A percentile compares a stretch with the other conserved stretches of the same genome.
Evolutionary conservation across 768 basidiomycete genomes (phyloP).

Genomic region (Leccinum rimulosum): DNA sequence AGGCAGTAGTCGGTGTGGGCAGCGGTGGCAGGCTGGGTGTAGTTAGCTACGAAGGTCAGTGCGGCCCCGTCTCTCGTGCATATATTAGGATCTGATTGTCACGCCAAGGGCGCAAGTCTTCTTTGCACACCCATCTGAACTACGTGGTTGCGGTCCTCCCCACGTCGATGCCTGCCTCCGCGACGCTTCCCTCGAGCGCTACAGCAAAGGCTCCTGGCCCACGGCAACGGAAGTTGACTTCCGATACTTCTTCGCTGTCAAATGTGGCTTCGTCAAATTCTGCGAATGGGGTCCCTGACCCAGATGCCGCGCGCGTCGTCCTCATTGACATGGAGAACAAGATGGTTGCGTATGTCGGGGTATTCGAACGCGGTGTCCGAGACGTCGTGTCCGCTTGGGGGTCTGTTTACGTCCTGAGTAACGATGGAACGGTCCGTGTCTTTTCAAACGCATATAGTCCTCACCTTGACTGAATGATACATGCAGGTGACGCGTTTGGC

Average conservation of each 20-base stretch:
- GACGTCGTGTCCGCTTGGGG: constrained; percentile 83
- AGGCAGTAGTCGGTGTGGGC: constrained; percentile 86
- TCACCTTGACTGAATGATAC: background rate
- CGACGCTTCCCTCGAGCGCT: constrained; percentile 43
- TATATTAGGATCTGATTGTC: background rate
- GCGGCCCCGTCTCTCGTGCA: background rate
- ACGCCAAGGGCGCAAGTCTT: constrained; percentile 50
- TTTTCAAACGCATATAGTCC: background rate
- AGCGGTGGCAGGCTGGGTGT: constrained; percentile 80
- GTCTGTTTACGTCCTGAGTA: constrained; percentile 72
- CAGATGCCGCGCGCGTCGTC: constrained; percentile 75
- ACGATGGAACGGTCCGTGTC: constrained; percentile 66
- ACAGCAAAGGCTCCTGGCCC: constrained; percentile 50
- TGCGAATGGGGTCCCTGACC: constrained; percentile 38
- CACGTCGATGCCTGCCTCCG: constrained; percentile 63
- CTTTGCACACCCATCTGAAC: constrained; percentile 72
- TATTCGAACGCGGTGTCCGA: constrained; percentile 80
- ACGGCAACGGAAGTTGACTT: constrained; percentile 25
- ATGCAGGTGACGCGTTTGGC: constrained; percentile 60
- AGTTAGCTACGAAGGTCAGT: constrained; percentile 87
- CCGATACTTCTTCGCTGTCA: constrained; percentile 5
- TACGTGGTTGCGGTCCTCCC: constrained; percentile 92
- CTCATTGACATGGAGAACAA: constrained; percentile 93
- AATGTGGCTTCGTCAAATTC: constrained; percentile 30
- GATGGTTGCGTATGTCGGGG: constrained; percentile 78